phyloP scores from a whole-genome alignment of 2,329 filamentous ascomycete species.

The Didymellaceae sp. region DNA sequence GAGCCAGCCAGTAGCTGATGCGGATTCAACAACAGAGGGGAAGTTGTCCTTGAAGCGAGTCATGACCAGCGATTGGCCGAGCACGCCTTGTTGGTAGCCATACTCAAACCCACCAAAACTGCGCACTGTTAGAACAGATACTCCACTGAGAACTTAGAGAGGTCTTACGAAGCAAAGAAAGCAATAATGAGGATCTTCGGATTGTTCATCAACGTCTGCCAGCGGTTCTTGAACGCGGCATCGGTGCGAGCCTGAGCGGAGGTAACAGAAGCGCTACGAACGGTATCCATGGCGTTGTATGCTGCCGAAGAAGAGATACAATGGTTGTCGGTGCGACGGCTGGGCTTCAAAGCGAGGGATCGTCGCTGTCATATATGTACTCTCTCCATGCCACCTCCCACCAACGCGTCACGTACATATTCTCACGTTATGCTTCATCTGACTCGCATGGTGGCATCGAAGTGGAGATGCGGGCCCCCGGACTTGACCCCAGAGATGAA shows the following conservation, averaged over 20 bases:
- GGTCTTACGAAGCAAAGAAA: slow-evolving; percentile 39
- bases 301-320: background rate
- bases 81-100: slow-evolving; percentile 63
- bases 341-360: slow-evolving; percentile 6
- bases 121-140: background rate
- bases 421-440: slow-evolving; percentile 1
- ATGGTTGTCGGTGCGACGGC: background rate
- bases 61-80: slow-evolving; percentile 63
- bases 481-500: slow-evolving; percentile 15
- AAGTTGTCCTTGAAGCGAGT: slow-evolving; percentile 58
- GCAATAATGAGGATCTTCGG: slow-evolving; percentile 40
- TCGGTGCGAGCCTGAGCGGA: slow-evolving; percentile 33
- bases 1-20: slow-evolving; percentile 59
- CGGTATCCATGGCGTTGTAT: slow-evolving; percentile 27
- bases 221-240: slow-evolving; percentile 37
- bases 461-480: slow-evolving; percentile 21
- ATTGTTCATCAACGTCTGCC: slow-evolving; percentile 35
- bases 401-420: background rate
- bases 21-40: slow-evolving; percentile 55
- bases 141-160: background rate
- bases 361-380: slow-evolving; percentile 13
- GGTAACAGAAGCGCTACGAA: slow-evolving; percentile 33
- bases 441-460: slow-evolving; percentile 4
- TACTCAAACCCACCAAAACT: slow-evolving; percentile 61
- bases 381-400: background rate